phyloP scores from a whole-genome alignment of 2,329 filamentous ascomycete genomes.

The Neonectria punicea region DNA sequence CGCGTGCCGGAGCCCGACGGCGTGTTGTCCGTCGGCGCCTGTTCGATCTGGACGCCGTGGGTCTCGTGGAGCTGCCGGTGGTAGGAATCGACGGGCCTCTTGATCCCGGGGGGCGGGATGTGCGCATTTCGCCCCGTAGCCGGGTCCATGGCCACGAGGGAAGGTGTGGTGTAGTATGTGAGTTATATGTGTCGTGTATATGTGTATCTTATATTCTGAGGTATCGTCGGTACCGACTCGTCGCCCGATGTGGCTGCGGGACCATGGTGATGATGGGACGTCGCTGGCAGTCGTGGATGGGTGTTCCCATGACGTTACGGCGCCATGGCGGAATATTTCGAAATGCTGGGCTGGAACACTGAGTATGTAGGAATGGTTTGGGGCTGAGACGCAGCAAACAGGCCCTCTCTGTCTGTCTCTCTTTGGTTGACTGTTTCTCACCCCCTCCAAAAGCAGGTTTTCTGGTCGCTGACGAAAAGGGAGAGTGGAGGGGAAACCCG shows the following conservation, averaged over 20 bases:
- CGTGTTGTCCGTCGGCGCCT: constrained; percentile 21
- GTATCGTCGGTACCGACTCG: constrained; percentile 24
- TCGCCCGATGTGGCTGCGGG: constrained; percentile 14
- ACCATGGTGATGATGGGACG: constrained; percentile 17
- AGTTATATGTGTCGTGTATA: neutral
- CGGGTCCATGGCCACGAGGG: constrained; percentile 36
- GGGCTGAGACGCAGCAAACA: neutral
- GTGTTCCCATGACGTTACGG: constrained; percentile 6
- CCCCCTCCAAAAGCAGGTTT: constrained; percentile 1
- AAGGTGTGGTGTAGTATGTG: neutral
- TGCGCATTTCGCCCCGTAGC: constrained; percentile 30
- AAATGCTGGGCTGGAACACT: constrained; percentile 11
- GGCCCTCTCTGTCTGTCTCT: neutral
- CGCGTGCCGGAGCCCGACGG: constrained; percentile 7
- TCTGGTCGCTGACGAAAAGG: neutral
- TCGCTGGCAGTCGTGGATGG: neutral
- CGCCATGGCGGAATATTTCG: constrained; percentile 16
- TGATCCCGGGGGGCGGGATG: constrained; percentile 32
- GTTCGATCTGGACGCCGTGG: constrained; percentile 36
- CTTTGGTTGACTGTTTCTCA: constrained; percentile 1
- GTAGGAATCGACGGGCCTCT: constrained; percentile 41
- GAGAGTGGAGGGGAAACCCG: constrained; percentile 2
- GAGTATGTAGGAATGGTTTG: neutral
- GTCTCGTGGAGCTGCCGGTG: constrained; percentile 40
- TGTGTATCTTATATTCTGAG: constrained; percentile 4